Percentiles rank a stretch among this genome's conserved stretches.
phyloP scores from a whole-genome alignment of 257 asterid genomes.

The Nicotiana obtusifolia region DNA sequence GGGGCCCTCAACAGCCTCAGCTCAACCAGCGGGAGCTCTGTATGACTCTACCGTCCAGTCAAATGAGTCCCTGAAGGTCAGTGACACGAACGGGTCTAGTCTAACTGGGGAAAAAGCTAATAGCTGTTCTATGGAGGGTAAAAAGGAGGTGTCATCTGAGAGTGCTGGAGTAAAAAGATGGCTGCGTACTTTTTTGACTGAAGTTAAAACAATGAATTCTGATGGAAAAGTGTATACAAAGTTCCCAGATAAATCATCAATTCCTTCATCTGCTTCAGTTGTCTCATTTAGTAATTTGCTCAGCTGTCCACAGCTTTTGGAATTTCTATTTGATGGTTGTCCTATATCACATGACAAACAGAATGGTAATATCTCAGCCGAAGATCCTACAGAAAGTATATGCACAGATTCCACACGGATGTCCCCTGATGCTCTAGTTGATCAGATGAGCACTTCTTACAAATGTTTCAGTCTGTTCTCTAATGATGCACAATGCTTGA shows the following conservation, averaged over 20 bases:
- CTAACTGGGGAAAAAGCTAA: slow-evolving; percentile 18
- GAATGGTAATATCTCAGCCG: slow-evolving; percentile 23
- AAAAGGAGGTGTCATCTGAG: slow-evolving; percentile 34
- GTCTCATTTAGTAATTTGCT: slow-evolving; percentile 67
- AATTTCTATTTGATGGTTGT: slow-evolving; percentile 42
- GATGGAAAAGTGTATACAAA: slow-evolving; percentile 46
- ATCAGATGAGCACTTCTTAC: slow-evolving; percentile 31
- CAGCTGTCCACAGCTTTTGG: slow-evolving; percentile 44
- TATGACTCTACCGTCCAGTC: slow-evolving; percentile 21
- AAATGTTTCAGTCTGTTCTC: slow-evolving; percentile 73
- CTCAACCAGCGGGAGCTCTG: slow-evolving; percentile 21
- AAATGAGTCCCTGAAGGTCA: slow-evolving; percentile 15
- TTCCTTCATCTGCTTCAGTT: slow-evolving; percentile 43
- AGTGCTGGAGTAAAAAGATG: slow-evolving; percentile 43
- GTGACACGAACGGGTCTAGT: slow-evolving; percentile 2
- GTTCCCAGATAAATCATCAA: slow-evolving; percentile 48
- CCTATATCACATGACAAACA: slow-evolving; percentile 31
- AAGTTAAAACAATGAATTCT: slow-evolving; percentile 47
- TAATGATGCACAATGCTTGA: slow-evolving; percentile 51
- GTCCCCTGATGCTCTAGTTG: slow-evolving; percentile 25
- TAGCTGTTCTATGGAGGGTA: slow-evolving; percentile 21
- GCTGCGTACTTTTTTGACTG: slow-evolving; percentile 59
- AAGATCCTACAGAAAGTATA: slow-evolving; percentile 19
- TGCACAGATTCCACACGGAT: slow-evolving; percentile 18
- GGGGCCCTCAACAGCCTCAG: slow-evolving; percentile 54